Conservation (phyloP, 2,329 filamentous ascomycete genomes). For the Arthrinium puccinioides region DNA sequence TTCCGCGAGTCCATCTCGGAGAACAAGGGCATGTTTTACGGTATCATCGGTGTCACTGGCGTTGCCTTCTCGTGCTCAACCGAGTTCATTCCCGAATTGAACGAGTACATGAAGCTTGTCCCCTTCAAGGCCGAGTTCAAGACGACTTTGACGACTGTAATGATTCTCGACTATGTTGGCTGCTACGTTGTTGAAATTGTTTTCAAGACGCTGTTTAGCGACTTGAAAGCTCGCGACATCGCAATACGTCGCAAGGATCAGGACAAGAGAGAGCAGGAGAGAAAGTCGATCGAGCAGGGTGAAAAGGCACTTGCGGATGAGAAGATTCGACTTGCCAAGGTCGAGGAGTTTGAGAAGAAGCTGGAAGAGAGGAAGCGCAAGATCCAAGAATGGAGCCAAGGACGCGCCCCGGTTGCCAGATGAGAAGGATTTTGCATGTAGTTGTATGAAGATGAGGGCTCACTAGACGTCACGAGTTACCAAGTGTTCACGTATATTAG, state of each 20-base stretch:
- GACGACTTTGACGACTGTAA: conserved; percentile 70
- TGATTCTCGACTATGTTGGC: conserved; percentile 79
- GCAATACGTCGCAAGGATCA: conserved; percentile 82
- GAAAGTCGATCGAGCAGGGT: conserved; percentile 53
- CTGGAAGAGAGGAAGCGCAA: conserved; percentile 42
- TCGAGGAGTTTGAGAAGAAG: conserved; percentile 52
- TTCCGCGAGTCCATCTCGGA: conserved; percentile 95
- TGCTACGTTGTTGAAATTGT: conserved; percentile 85
- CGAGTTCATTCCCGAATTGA: conserved; percentile 92
- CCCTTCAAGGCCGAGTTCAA: conserved; percentile 89
- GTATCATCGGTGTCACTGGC: conserved; percentile 79
- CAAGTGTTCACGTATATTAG: too few relatives aligned
- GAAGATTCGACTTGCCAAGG: conserved; percentile 43
- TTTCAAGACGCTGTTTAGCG: conserved; percentile 80
- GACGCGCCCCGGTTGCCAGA: conserved; percentile 9
- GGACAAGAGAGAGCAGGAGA: conserved; percentile 63
- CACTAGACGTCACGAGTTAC: too few relatives aligned
- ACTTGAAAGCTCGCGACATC: conserved; percentile 91
- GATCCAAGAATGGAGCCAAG: conserved; percentile 38
- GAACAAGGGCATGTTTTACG: conserved; percentile 98
- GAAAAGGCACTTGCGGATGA: conserved; percentile 45
- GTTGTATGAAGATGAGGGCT: too few relatives aligned
- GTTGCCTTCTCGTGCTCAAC: conserved; percentile 93
- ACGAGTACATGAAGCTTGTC: conserved; percentile 86
- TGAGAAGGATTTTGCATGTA: too few relatives aligned